Evolutionary conservation across 2,329 filamentous ascomycete species (phyloP), one percentile per base, ranked within the genome.

Genomic region (Aspergillus arachidicola): DNA sequence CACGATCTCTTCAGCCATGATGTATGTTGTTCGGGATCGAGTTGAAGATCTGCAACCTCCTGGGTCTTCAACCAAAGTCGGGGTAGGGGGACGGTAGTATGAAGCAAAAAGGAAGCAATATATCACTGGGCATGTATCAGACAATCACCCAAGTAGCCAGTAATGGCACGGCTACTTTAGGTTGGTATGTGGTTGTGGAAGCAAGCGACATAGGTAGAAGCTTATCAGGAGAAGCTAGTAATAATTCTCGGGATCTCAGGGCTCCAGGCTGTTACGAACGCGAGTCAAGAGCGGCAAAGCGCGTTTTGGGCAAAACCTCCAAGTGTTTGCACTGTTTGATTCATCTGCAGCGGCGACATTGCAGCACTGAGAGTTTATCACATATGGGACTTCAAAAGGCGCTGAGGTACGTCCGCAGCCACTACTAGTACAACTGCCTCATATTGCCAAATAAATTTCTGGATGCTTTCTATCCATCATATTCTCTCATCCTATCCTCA

Each of bases 1-100:
- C 82, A 92, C 92, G 82, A 99, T 96, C 81, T 96, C 92, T 75
- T 89, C 87, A 71, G 85, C 85, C 88, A 90, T 90, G 57, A 53
- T 73, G 68, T 59, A 34, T 28, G 57, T 60, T 55, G 48, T n/a
- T 55, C 23, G 9, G 64, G 59, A 55, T 57, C 58, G 59, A 64
- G 66, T 64, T 58, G 51, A 58, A 45, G 26, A 32, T 28, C 57
- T 55, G 32, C 38, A 43, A 34, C 21, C 43, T 60, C 26, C 46
- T 19, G 48, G 48, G 4, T 51, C 12, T 32, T 51, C 48, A 51
- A 16, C 4, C 3, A 32, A 41, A 56, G 41, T 19, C 41, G 30
- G 28, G 23, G 46, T 51, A 28, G 23, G 21, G 23, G 12, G 21
- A 16, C 30, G 48, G 3, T 11, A 36, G 34, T 38, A 26, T 10